phyloP scores from a whole-genome alignment of 768 basidiomycete genomes.

The Mycena alexandri region DNA sequence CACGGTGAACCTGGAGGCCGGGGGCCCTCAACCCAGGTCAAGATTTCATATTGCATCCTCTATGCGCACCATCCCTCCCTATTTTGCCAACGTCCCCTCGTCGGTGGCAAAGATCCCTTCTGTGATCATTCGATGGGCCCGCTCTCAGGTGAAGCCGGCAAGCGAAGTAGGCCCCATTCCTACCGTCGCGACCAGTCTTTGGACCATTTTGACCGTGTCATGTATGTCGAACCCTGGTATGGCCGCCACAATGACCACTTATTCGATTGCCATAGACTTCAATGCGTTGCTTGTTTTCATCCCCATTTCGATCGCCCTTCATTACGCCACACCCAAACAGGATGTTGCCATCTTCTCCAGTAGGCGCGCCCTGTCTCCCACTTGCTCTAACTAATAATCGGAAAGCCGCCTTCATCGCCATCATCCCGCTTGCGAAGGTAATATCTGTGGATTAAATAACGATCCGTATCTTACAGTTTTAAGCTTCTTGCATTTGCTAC shows the following conservation, averaged over 20 bases:
- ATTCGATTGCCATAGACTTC: background rate
- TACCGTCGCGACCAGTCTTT: conserved; percentile 6
- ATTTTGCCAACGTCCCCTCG: no score
- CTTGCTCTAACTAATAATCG: conserved; percentile 5
- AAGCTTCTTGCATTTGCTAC: conserved; percentile 75
- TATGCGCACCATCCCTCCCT: no score
- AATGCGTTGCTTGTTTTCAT: conserved; percentile 19
- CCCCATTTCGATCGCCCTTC: conserved; percentile 45
- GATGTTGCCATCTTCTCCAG: conserved; percentile 66
- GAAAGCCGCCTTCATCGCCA: conserved; percentile 68
- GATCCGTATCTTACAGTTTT: background rate
- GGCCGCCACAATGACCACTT: background rate
- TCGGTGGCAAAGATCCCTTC: no score
- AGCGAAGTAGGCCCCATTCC: conserved; percentile 16
- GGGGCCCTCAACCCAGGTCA: no score
- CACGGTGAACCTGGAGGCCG: no score
- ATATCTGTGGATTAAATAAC: background rate
- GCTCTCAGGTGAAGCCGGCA: conserved; percentile 7
- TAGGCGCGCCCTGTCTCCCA: conserved; percentile 44
- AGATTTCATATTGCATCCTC: no score
- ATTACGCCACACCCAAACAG: conserved; percentile 52
- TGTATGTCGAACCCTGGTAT: conserved; percentile 3
- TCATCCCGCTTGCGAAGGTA: conserved; percentile 74
- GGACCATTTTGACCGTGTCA: background rate
- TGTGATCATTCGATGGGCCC: no score